These are phyloP conservation scores for Fusarium graminum DNA, from an alignment of 2,329 filamentous ascomycete species.

Conservation along the genomic window DNA sequence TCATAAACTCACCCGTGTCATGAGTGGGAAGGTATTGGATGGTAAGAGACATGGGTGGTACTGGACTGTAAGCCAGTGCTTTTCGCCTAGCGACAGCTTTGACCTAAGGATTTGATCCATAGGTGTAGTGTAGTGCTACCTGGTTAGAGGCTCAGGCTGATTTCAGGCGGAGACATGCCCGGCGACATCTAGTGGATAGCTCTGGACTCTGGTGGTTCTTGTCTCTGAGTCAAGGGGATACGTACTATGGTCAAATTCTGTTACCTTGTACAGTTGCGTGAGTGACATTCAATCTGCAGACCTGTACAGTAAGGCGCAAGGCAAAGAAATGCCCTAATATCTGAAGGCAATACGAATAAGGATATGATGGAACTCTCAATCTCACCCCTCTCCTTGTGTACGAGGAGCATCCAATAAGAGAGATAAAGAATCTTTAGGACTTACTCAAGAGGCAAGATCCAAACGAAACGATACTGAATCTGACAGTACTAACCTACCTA, in stretches of 20 bases:
- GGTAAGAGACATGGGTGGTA: constrained; percentile 3
- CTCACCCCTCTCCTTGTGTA: constrained; percentile 19
- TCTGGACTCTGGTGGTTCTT: constrained; percentile 1
- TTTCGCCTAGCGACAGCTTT: constrained; percentile 33
- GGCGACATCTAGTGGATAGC: constrained; percentile 19
- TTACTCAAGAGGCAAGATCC: constrained; percentile 17
- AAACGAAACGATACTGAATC: constrained; percentile 3
- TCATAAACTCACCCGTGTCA: constrained; percentile 29
- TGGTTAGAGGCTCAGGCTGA: constrained; percentile 39
- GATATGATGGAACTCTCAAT: constrained; percentile 8
- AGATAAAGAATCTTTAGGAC: not conserved
- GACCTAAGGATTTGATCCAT: constrained; percentile 8
- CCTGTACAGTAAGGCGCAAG: no score
- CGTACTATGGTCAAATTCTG: constrained; percentile 15
- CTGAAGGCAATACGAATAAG: constrained; percentile 25
- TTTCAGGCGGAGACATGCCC: constrained; percentile 40
- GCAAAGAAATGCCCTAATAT: constrained; percentile 2
- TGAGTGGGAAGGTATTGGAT: constrained; percentile 27
- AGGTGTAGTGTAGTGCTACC: constrained; percentile 1
- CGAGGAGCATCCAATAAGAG: constrained; percentile 14
- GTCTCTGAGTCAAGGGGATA: not conserved
- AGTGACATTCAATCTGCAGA: constrained; percentile 36
- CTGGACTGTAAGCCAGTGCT: constrained; percentile 19
- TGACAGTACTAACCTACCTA: no score
- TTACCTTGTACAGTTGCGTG: constrained; percentile 18